Evolutionary conservation across 2,329 filamentous ascomycete genomes (phyloP).

Genomic region (Lachnellula subtilissima): DNA sequence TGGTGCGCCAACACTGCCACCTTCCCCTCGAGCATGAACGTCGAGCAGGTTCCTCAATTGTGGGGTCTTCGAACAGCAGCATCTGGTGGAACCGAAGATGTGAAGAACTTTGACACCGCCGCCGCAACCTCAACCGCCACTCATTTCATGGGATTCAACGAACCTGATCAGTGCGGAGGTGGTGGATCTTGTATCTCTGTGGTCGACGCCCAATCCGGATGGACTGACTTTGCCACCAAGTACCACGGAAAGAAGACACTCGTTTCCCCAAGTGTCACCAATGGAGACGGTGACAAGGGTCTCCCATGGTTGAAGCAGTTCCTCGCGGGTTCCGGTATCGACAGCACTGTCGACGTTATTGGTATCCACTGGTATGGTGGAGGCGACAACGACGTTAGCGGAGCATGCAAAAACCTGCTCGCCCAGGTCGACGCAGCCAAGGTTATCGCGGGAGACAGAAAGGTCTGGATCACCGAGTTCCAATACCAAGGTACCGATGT

Average conservation of each 20-base stretch:
- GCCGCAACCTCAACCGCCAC: slow-evolving; percentile 37
- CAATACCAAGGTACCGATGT: slow-evolving; percentile 31
- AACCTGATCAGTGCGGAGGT: slow-evolving; percentile 59
- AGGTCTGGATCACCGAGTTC: slow-evolving; percentile 45
- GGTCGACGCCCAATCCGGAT: slow-evolving; percentile 36
- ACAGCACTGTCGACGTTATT: slow-evolving; percentile 40
- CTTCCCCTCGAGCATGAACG: background rate
- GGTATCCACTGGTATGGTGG: slow-evolving; percentile 45
- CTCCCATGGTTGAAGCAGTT: slow-evolving; percentile 32
- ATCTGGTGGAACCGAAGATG: slow-evolving; percentile 33
- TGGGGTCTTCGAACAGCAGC: slow-evolving; percentile 36
- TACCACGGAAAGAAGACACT: slow-evolving; percentile 21
- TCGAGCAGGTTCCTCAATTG: background rate
- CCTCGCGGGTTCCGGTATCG: slow-evolving; percentile 37
- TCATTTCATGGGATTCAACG: slow-evolving; percentile 63
- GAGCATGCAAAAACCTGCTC: too few relatives aligned
- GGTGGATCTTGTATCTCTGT: slow-evolving; percentile 39
- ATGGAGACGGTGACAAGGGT: slow-evolving; percentile 37
- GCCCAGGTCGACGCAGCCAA: too few relatives aligned
- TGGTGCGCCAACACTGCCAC: slow-evolving; percentile 9
- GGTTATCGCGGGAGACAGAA: slow-evolving; percentile 20
- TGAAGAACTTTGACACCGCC: too few relatives aligned
- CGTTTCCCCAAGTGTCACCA: slow-evolving; percentile 45
- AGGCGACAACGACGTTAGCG: too few relatives aligned
- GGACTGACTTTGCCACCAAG: slow-evolving; percentile 24